Conservation (phyloP, 352 stramenopile genomes). For the Globisporangium uncinulatum region DNA sequence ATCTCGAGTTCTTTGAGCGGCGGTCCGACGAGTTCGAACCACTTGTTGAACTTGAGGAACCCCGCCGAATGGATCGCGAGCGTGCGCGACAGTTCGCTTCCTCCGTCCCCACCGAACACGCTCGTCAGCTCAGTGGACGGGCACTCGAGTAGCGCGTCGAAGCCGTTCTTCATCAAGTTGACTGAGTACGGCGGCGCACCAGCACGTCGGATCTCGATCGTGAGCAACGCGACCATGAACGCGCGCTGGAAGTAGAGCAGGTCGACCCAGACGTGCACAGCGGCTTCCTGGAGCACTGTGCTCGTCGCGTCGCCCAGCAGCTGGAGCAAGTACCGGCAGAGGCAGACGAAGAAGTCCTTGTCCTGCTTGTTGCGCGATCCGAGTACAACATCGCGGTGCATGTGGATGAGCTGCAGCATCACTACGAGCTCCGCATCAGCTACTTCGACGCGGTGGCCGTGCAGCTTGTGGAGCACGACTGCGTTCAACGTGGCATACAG, state of each 20-base stretch:
- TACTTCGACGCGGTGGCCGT: slow-evolving; percentile 44
- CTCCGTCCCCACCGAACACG: background rate
- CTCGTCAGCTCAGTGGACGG: slow-evolving; percentile 2
- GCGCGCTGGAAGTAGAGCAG: slow-evolving; percentile 51
- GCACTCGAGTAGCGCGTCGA: slow-evolving; percentile 52
- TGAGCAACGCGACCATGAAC: slow-evolving; percentile 51
- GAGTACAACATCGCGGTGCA: slow-evolving; percentile 53
- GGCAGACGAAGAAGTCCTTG: slow-evolving; percentile 55
- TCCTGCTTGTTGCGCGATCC: slow-evolving; percentile 45
- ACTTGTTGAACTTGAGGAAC: slow-evolving; percentile 54
- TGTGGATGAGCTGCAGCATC: slow-evolving; percentile 53
- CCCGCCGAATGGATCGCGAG: slow-evolving; percentile 11
- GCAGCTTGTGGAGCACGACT: slow-evolving; percentile 57
- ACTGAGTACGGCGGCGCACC: slow-evolving; percentile 52
- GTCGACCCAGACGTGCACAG: slow-evolving; percentile 60
- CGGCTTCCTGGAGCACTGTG: slow-evolving; percentile 37
- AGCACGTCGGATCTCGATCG: slow-evolving; percentile 51
- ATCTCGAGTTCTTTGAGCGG: slow-evolving; percentile 63
- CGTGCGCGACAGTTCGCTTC: background rate
- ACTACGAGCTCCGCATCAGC: slow-evolving; percentile 39
- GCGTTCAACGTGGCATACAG: slow-evolving; percentile 51
- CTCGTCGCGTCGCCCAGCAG: slow-evolving; percentile 30
- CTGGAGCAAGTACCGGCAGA: slow-evolving; percentile 60
- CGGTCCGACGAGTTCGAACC: slow-evolving; percentile 62
- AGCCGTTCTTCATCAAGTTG: slow-evolving; percentile 78